Base-by-base conservation (phyloP, 73 alveolate genomes). In the Blepharisma stoltei region DNA sequence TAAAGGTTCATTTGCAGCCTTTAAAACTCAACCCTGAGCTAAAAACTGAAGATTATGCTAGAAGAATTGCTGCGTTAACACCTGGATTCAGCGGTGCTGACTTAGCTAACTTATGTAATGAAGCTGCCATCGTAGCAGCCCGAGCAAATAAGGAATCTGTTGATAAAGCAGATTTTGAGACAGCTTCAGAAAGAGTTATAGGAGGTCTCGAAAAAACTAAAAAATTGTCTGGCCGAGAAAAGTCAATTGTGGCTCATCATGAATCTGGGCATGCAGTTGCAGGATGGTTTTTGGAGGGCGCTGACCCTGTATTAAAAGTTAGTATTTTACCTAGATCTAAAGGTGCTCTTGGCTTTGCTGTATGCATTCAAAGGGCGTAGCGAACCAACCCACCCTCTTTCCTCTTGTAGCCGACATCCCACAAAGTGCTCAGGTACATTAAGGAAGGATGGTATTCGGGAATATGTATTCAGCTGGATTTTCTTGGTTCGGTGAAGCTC, bases 81-180 rank as follows among this genome's bases (percentile, higher is more conserved):
- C 37, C 77, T 32, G 99, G 97, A 41, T 91, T 96, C 83, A 86
- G 96, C 79, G 99, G 99, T 23, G 99, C 99, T 67, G 99, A 97
- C 86, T 93, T 97, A 54, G 94, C 96, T 77, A 95, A 97, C 73
- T 94, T 97, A 43, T 89, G 98, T 80, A 97, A 95, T 78, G 99
- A 97, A 75, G 99, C 99, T 6, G 99, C 99, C 44, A 87, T 97
- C 11, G 81, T 95, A 25, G 97, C 98, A 54, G 97, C 97, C 14
- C 93, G 99, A 83, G 89, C 86, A 82, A 86, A 88, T 20, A 73
- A 85, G 14, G 77, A 49, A 5, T 41, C 78, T 54, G 88, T 90
- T 7, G 77, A 81, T 18, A 68, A 86, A 6, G 68, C 69, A 37
- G 92, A 90, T 49, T 90, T 90, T 70, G 97, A 90, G 68, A 67